These are phyloP conservation scores for Fusarium verrucosum DNA, from an alignment of 2,329 filamentous ascomycete species.

Conservation along the genomic window DNA sequence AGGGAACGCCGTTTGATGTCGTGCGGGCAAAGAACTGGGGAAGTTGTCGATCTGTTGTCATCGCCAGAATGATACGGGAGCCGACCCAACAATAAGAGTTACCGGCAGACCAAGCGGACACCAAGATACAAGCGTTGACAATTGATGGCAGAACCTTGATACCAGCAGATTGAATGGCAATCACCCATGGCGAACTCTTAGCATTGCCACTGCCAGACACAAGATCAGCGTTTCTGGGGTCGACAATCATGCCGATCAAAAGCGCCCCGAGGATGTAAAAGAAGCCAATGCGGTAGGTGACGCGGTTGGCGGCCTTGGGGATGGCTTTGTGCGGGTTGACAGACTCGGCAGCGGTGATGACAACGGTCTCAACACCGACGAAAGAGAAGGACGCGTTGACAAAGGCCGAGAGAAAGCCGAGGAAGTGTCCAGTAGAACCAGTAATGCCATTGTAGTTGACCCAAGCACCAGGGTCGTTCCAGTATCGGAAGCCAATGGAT, in stretches of 20 bases:
- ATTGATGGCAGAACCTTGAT: slow-evolving; percentile 71
- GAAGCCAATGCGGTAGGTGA: slow-evolving; percentile 66
- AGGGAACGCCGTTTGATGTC: slow-evolving; percentile 69
- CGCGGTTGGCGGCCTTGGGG: slow-evolving; percentile 67
- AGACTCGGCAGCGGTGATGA: slow-evolving; percentile 70
- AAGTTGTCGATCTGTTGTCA: slow-evolving; percentile 73
- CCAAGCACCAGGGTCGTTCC: slow-evolving; percentile 56
- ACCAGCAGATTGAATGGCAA: slow-evolving; percentile 72
- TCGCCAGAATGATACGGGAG: slow-evolving; percentile 74
- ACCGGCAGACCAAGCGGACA: slow-evolving; percentile 70
- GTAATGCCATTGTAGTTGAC: slow-evolving; percentile 56
- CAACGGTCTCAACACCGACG: slow-evolving; percentile 50
- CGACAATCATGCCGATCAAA: slow-evolving; percentile 66
- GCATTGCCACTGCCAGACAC: slow-evolving; percentile 52
- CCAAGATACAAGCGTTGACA: slow-evolving; percentile 74
- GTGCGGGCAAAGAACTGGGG: slow-evolving; percentile 69
- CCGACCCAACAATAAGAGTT: slow-evolving; percentile 64
- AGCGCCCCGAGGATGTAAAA: slow-evolving; percentile 69
- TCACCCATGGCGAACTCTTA: slow-evolving; percentile 70
- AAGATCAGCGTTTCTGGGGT: slow-evolving; percentile 70
- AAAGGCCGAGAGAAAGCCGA: slow-evolving; percentile 64
- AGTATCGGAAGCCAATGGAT: slow-evolving; percentile 55
- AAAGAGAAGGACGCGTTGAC: slow-evolving; percentile 66
- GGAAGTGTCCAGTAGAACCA: slow-evolving; percentile 61
- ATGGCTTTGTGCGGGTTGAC: slow-evolving; percentile 69